These are phyloP conservation scores for Nakazawaea molendinolei DNA, from an alignment of 805 yeast species.

Conservation along the genomic window DNA sequence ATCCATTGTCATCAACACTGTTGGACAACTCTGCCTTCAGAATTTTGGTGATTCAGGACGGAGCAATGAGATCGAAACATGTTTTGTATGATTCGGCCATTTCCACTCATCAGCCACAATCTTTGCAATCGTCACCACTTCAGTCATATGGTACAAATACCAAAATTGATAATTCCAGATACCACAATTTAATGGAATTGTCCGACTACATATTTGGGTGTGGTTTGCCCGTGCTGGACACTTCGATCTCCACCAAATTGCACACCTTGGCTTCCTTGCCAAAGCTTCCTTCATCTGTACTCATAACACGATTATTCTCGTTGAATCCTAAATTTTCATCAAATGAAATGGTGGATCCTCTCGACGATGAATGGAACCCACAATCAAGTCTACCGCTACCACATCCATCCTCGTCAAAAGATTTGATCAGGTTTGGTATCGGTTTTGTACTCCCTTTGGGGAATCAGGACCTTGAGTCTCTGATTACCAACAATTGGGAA, in stretches of 20 bases:
- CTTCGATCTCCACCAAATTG: conserved; percentile 36
- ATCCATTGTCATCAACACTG: conserved; percentile 20
- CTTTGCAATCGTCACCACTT: conserved; percentile 2
- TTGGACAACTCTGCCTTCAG: conserved; percentile 30
- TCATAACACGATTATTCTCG: conserved; percentile 39
- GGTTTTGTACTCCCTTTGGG: conserved; percentile 43
- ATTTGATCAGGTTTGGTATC: conserved; percentile 33
- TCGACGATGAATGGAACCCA: conserved; percentile 34
- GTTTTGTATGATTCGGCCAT: conserved; percentile 40
- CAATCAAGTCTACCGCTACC: conserved; percentile 30
- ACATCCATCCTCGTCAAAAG: conserved; percentile 18
- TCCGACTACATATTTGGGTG: conserved; percentile 52
- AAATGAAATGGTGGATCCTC: conserved; percentile 3
- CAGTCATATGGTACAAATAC: neutral
- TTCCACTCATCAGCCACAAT: neutral
- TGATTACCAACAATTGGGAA: conserved; percentile 43
- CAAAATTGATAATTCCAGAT: conserved; percentile 22
- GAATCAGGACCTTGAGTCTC: conserved; percentile 28
- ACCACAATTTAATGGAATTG: conserved; percentile 38
- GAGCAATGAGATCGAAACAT: conserved; percentile 41
- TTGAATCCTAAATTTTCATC: conserved; percentile 23
- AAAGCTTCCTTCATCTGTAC: conserved; percentile 30
- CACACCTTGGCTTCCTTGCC: conserved; percentile 39
- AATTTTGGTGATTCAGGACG: conserved; percentile 44
- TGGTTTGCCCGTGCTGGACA: conserved; percentile 44